Evolutionary conservation across 805 yeast genomes (phyloP).

Genomic region (Starmerella lactis-condensi): DNA sequence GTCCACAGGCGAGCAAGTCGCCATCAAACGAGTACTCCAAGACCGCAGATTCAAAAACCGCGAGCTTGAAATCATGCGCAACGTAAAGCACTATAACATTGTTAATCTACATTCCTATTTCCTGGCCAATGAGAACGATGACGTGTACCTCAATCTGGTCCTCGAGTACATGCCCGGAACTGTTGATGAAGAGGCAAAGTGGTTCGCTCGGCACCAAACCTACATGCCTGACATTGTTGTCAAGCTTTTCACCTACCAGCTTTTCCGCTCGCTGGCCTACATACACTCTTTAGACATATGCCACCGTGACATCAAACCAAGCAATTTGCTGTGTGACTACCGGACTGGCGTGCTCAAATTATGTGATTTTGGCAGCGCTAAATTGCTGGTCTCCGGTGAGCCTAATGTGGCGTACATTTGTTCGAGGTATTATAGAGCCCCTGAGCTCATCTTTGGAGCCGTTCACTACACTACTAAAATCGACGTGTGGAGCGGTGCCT

Average conservation of each 20-base stretch:
- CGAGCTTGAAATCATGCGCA: slow-evolving; percentile 88
- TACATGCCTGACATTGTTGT: slow-evolving; percentile 82
- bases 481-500: slow-evolving; percentile 94
- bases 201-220: slow-evolving; percentile 35
- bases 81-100: slow-evolving; percentile 67
- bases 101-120: slow-evolving; percentile 77
- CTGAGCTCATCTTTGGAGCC: slow-evolving; percentile 93
- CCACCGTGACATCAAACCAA: slow-evolving; percentile 87
- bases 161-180: slow-evolving; percentile 94
- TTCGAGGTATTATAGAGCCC: slow-evolving; percentile 92
- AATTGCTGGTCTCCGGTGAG: slow-evolving; percentile 70
- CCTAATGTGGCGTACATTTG: slow-evolving; percentile 94
- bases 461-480: slow-evolving; percentile 91
- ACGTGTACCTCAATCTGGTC: slow-evolving; percentile 72
- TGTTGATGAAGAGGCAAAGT: slow-evolving; percentile 73
- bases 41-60: slow-evolving; percentile 92
- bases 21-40: slow-evolving; percentile 89
- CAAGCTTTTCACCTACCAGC: slow-evolving; percentile 70
- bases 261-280: slow-evolving; percentile 57
- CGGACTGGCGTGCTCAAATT: slow-evolving; percentile 65
- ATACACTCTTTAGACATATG: slow-evolving; percentile 57
- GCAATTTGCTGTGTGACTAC: slow-evolving; percentile 74
- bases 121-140: slow-evolving; percentile 62
- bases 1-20: slow-evolving; percentile 64
- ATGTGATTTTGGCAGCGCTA: slow-evolving; percentile 94